Conservation (phyloP, 177 flowering plant species). For the Tripterygium wilfordii region DNA sequence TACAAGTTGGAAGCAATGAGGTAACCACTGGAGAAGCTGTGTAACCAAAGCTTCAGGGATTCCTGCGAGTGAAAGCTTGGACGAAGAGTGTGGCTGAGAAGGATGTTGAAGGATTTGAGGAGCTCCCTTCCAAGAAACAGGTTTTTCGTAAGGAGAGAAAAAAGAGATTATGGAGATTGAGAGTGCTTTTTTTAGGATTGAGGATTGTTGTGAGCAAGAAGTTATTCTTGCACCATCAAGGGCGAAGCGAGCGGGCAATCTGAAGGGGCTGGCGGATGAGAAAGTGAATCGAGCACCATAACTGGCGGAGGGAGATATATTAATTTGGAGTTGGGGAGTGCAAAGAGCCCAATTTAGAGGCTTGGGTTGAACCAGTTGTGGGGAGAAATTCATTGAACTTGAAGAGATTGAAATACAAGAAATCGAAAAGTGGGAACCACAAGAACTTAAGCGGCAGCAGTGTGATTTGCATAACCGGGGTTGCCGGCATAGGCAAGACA, state of each 20-base stretch:
- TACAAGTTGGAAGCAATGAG: slow-evolving; percentile 64
- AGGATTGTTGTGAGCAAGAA: slow-evolving; percentile 41
- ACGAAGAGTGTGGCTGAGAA: slow-evolving; percentile 48
- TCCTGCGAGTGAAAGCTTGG: slow-evolving; percentile 71
- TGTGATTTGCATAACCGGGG: slow-evolving; percentile 64
- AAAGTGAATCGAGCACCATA: slow-evolving; percentile 28
- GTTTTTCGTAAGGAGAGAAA: slow-evolving; percentile 73
- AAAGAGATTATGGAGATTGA: slow-evolving; percentile 72
- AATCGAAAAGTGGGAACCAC: slow-evolving; percentile 50
- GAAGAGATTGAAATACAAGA: slow-evolving; percentile 59
- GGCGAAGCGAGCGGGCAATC: slow-evolving; percentile 45
- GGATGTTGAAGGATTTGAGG: slow-evolving; percentile 45
- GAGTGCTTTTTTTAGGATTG: slow-evolving; percentile 53
- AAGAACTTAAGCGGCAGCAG: slow-evolving; percentile 44
- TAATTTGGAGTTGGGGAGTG: slow-evolving; percentile 65
- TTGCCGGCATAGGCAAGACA: slow-evolving; percentile 71
- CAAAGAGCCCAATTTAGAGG: slow-evolving; percentile 62
- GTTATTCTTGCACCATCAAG: slow-evolving; percentile 23
- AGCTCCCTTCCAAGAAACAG: slow-evolving; percentile 67
- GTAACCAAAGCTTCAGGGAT: slow-evolving; percentile 50
- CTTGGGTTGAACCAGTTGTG: slow-evolving; percentile 60
- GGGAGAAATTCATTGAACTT: slow-evolving; percentile 63
- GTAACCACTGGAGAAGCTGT: slow-evolving; percentile 74
- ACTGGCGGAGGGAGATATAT: slow-evolving; percentile 43
- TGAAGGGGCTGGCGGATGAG: slow-evolving; percentile 66